phyloP scores from a whole-genome alignment of 2,329 filamentous ascomycete species.

The Aspergillus pseudonomiae region DNA sequence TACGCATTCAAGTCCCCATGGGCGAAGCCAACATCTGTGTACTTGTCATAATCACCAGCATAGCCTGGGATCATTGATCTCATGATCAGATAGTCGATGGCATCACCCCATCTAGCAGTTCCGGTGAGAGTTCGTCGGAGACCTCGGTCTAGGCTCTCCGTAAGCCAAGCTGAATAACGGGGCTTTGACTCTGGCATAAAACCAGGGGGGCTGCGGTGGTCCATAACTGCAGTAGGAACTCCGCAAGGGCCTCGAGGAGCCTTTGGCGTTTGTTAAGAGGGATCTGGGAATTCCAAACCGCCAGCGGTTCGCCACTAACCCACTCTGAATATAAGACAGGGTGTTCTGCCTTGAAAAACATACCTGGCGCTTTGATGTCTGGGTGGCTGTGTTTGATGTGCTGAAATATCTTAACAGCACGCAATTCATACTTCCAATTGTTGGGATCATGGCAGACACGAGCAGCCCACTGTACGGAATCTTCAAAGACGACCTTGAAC shows the following conservation, averaged over 20 bases:
- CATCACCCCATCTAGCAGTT: conserved; percentile 18
- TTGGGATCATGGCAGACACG: background rate
- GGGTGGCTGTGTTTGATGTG: background rate
- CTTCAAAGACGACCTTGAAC: conserved; percentile 4
- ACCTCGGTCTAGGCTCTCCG: conserved; percentile 17
- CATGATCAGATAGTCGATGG: conserved; percentile 24
- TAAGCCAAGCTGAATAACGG: conserved; percentile 18
- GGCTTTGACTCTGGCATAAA: background rate
- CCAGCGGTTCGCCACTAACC: background rate
- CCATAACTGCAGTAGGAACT: conserved; percentile 18
- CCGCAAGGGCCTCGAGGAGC: conserved; percentile 6
- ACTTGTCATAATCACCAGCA: conserved; percentile 17
- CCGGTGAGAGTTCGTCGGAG: conserved; percentile 19
- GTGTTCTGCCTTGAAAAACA: background rate
- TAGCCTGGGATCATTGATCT: conserved; percentile 22
- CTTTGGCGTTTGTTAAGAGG: background rate
- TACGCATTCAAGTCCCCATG: conserved; percentile 19
- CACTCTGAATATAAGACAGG: background rate
- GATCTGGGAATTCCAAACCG: background rate
- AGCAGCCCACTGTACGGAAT: conserved; percentile 2
- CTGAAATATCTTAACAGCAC: background rate
- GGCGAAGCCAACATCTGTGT: conserved; percentile 18
- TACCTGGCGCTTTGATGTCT: background rate
- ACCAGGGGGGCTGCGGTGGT: conserved; percentile 5
- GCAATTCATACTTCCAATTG: background rate